Evolutionary conservation across 2,329 filamentous ascomycete species (phyloP), one percentile per base, ranked within the genome.

Genomic region (Fusarium continuum): DNA sequence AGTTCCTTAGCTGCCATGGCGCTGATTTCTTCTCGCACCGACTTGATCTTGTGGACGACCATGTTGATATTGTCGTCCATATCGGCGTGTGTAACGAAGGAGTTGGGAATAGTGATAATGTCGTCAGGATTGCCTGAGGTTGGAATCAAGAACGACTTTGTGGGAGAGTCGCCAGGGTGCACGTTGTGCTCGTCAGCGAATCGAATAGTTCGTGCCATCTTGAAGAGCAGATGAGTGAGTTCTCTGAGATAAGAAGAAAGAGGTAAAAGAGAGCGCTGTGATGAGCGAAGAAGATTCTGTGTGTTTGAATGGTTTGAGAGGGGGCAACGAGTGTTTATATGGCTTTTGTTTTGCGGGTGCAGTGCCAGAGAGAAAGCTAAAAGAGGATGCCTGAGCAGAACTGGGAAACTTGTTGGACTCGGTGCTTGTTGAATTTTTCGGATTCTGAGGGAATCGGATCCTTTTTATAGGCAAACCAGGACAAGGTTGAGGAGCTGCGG

Each of bases 401-500:
- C 6, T 25, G 6, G 36, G n/a, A 6, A 31, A 13, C 29, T n/a
- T 41, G 13, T 41, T 55, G 41, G 36, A 43, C n/a, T 36, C n/a
- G n/a, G 8, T 29, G 8, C 17, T 11, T 8, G 25, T 14, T 19
- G 22, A 22, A 20, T 34, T 36, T 11, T 6, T 39, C 14, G n/a
- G 3, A 9, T 31, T 19, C n/a, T n/a, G n/a, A n/a, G n/a, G n/a
- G 17, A n/a, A 16, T 8, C 25, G 22, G n/a, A 9, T 41, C 51
- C 3, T 14, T 52, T 43, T 43, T 23, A 25, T 47, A 59, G 23
- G n/a, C n/a, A 14, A 59, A 54, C 17, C 4, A 34, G 20, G 7
- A 26, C 34, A 25, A 23, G 13, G 16, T 55, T 61, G 48, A 61
- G 36, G n/a, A n/a, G n/a, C n/a, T n/a, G n/a, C n/a, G n/a, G n/a